Evolutionary conservation across 768 basidiomycete genomes (phyloP).

Genomic region (Tubosaeta sp.): DNA sequence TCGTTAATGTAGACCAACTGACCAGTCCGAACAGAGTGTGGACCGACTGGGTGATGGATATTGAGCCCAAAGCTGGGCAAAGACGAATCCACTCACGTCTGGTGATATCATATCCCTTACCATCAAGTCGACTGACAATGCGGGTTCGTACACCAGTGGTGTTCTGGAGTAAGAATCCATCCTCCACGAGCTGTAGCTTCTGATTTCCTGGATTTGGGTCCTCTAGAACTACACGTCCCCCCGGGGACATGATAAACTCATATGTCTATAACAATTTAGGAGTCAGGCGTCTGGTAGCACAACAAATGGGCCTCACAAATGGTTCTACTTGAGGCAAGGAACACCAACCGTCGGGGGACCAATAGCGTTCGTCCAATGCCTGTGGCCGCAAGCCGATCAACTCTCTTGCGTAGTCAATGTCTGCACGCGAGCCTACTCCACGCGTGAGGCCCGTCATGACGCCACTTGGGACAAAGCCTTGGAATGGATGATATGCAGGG

Average conservation of each 20-base stretch:
- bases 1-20: constrained; percentile 84
- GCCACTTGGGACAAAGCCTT: constrained; percentile 30
- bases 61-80: constrained; percentile 3
- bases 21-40: constrained; percentile 72
- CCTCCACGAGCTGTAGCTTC: constrained; percentile 57
- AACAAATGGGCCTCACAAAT: constrained; percentile 48
- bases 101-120: constrained; percentile 80
- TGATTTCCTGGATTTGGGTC: constrained; percentile 64
- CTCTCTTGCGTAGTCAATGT: constrained; percentile 77
- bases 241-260: constrained; percentile 72
- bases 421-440: constrained; percentile 68
- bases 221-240: constrained; percentile 51
- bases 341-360: constrained; percentile 75
- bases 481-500: constrained; percentile 55
- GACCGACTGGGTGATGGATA: constrained; percentile 57
- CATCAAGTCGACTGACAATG: constrained; percentile 76
- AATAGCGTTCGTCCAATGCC: constrained; percentile 49
- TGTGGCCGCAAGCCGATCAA: constrained; percentile 54
- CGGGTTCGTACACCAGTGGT: constrained; percentile 74
- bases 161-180: constrained; percentile 75
- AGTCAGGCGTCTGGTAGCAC: not conserved
- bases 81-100: constrained; percentile 51
- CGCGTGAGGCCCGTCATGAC: constrained; percentile 48
- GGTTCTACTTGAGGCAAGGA: constrained; percentile 60
- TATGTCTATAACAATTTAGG: constrained; percentile 49